A percentile compares a stretch with the other conserved stretches of the same genome.
These are phyloP conservation scores for Ganoderma sinense DNA, from an alignment of 1,284 basidiomycete species.

Conservation along the genomic window DNA sequence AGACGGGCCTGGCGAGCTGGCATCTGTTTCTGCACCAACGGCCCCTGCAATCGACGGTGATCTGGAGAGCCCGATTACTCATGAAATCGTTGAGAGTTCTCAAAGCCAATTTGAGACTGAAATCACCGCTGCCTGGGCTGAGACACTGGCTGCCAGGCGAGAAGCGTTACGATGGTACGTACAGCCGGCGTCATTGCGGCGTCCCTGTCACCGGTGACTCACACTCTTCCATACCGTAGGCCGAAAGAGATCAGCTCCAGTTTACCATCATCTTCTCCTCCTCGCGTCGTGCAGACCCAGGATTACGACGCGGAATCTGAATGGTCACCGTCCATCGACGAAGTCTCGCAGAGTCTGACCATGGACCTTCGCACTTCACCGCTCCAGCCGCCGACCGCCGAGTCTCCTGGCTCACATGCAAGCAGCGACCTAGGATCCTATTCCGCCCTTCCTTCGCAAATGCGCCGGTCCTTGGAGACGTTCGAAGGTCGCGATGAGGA, in stretches of 20 bases:
- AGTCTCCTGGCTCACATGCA: conserved; percentile 7
- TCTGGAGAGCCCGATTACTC: background rate
- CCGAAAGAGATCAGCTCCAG: background rate
- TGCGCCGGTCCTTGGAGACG: conserved; percentile 24
- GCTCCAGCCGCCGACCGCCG: background rate
- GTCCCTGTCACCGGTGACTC: background rate
- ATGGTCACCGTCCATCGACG: conserved; percentile 20
- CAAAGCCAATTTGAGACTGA: conserved; percentile 31
- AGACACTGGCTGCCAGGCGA: conserved; percentile 7
- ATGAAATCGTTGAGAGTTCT: conserved; percentile 25
- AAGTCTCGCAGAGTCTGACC: conserved; percentile 16
- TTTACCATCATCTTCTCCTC: conserved; percentile 14
- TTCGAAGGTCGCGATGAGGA: conserved; percentile 24
- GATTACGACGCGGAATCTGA: conserved; percentile 26
- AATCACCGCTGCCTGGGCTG: conserved; percentile 14
- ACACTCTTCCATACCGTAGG: background rate
- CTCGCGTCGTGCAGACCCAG: conserved; percentile 10
- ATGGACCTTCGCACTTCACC: background rate
- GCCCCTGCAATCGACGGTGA: background rate
- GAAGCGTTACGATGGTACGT: conserved; percentile 9
- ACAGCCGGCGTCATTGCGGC: background rate
- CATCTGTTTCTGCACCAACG: background rate
- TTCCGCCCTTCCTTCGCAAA: conserved; percentile 14
- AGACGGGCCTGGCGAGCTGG: background rate
- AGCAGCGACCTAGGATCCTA: background rate